Percentiles rank a stretch among this genome's conserved stretches.
These are phyloP conservation scores for Syzygium grande DNA, from an alignment of 345 rosid genomes.

Conservation along the genomic window DNA sequence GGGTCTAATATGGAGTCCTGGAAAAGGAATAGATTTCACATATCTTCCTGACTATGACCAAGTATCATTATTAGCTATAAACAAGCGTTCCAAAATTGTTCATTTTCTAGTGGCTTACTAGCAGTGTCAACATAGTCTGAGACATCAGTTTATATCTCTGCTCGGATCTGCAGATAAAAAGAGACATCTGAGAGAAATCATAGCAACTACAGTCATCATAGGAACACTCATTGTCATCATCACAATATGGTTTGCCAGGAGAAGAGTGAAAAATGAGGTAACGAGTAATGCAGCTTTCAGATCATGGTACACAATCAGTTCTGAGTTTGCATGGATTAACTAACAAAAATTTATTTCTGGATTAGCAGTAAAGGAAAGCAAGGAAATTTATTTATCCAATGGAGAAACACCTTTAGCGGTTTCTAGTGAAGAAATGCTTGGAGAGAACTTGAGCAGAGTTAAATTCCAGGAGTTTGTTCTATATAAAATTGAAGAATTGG, in stretches of 20 bases:
- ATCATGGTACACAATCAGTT: not conserved
- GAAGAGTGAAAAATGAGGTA: not conserved
- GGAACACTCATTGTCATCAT: not conserved
- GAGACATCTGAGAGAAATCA: not conserved
- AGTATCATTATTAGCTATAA: not conserved
- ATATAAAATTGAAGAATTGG: conserved; percentile 26
- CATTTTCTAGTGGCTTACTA: no score
- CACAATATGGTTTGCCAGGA: not conserved
- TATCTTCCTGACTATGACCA: not conserved
- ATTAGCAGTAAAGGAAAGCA: not conserved
- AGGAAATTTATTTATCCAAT: not conserved
- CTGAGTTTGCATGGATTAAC: not conserved
- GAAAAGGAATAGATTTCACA: not conserved
- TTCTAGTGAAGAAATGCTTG: not conserved
- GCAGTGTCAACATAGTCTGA: not conserved
- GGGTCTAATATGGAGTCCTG: not conserved
- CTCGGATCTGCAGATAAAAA: not conserved
- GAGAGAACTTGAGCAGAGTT: not conserved
- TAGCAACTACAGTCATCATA: not conserved
- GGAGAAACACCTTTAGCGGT: not conserved
- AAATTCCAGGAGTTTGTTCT: conserved; percentile 14
- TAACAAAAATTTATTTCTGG: not conserved
- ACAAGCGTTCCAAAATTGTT: not conserved
- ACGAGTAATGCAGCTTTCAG: not conserved
- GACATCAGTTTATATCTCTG: not conserved